Conservation (phyloP, 2,329 filamentous ascomycete species). For the Beauveria medogensis region DNA sequence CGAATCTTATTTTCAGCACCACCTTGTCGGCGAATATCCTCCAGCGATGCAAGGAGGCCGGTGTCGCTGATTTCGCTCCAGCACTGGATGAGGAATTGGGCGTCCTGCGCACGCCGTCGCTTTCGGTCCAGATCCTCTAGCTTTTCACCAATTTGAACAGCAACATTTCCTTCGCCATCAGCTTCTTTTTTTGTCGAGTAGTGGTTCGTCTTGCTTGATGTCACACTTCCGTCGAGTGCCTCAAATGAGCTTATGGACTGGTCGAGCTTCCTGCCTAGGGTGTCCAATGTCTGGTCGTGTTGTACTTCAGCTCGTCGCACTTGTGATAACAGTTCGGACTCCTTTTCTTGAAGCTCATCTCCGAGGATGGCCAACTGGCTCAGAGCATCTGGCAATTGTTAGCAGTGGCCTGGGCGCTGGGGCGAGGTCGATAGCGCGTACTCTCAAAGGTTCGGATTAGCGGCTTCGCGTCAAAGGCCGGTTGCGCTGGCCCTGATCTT, state of each 20-base stretch:
- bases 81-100: constrained; percentile 90
- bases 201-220: constrained; percentile 42
- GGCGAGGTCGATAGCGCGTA: constrained; percentile 21
- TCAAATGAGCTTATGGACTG: constrained; percentile 90
- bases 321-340: constrained; percentile 83
- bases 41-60: constrained; percentile 76
- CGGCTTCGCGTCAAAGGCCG: constrained; percentile 86
- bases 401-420: constrained; percentile 11
- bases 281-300: constrained; percentile 85
- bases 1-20: constrained; percentile 87
- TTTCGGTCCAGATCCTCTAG: constrained; percentile 93
- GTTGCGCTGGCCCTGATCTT: constrained; percentile 59
- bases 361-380: constrained; percentile 62
- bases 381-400: constrained; percentile 43
- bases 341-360: constrained; percentile 79
- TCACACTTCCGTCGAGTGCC: constrained; percentile 75
- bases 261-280: constrained; percentile 80
- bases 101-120: constrained; percentile 79
- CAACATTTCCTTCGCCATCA: constrained; percentile 71
- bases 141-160: constrained; percentile 88
- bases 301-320: constrained; percentile 87
- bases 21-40: constrained; percentile 78
- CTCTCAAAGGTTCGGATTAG: constrained; percentile 91
- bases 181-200: constrained; percentile 26
- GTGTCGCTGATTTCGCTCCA: constrained; percentile 93